Conservation (phyloP, 495 filamentous ascomycete genomes). For the Corynascus novoguineensis region DNA sequence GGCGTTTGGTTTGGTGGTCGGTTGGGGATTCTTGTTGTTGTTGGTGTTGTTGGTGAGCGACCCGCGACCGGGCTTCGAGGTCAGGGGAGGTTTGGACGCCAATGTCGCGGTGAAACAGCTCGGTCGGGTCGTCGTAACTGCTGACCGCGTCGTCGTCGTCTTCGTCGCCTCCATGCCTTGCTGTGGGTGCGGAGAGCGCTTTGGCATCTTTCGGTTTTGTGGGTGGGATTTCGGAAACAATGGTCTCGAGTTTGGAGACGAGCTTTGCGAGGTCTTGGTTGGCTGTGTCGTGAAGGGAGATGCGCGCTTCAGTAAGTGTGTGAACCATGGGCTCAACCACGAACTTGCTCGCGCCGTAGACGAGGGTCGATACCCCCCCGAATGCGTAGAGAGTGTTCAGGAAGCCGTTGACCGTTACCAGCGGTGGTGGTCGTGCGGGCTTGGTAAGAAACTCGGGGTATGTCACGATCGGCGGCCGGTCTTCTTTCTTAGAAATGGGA, state of each 20-base stretch:
- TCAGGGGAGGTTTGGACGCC: conserved; percentile 71
- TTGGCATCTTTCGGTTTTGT: conserved; percentile 4
- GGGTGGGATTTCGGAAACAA: conserved; percentile 56
- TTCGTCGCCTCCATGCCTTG: neutral
- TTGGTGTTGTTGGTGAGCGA: neutral
- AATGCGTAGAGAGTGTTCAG: conserved; percentile 75
- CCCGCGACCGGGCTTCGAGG: conserved; percentile 23
- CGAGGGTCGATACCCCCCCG: conserved; percentile 58
- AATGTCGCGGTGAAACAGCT: conserved; percentile 86
- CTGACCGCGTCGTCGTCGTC: conserved; percentile 34
- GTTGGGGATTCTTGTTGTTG: conserved; percentile 20
- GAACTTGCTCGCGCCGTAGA: conserved; percentile 79
- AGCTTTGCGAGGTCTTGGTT: conserved; percentile 59
- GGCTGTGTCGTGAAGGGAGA: conserved; percentile 67
- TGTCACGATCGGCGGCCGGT: conserved; percentile 84
- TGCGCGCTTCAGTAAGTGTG: conserved; percentile 67
- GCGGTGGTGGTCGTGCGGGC: conserved; percentile 53
- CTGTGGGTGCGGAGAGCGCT: neutral
- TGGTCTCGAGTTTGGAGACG: conserved; percentile 65
- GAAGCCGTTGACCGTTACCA: conserved; percentile 70
- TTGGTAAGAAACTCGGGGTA: conserved; percentile 91
- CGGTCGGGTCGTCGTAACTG: conserved; percentile 59
- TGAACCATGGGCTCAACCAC: conserved; percentile 79
- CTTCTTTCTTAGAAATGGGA: conserved; percentile 30
- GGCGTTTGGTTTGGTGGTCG: conserved; percentile 27